Percentiles rank a stretch among this genome's conserved stretches.
These are phyloP conservation scores for Salix suchowensis DNA, from an alignment of 345 rosid genomes.

Conservation along the genomic window DNA sequence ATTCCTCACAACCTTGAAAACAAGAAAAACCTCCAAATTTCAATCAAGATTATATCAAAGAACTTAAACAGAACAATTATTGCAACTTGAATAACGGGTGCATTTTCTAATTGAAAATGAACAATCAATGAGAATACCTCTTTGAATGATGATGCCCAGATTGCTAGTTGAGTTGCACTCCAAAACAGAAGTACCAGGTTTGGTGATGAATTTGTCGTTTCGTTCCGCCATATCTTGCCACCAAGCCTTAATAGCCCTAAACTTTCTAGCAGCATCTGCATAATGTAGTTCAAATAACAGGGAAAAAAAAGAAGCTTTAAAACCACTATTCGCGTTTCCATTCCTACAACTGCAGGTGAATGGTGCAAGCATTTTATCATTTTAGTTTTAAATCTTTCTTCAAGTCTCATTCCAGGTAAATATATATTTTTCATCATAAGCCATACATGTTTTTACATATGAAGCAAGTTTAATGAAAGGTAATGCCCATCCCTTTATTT, in stretches of 20 bases:
- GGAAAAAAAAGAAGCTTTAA: background rate
- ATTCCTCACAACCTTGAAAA: too few species aligned
- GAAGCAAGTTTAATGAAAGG: background rate
- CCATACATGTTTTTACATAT: background rate
- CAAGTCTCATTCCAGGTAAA: background rate
- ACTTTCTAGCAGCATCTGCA: slow-evolving; percentile 67
- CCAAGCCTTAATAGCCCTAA: slow-evolving; percentile 83
- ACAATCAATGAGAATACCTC: slow-evolving; percentile 38
- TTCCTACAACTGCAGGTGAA: background rate
- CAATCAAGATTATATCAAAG: background rate
- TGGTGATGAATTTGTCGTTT: slow-evolving; percentile 35
- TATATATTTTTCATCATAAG: background rate
- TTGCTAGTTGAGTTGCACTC: slow-evolving; percentile 28
- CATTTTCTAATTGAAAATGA: too few species aligned
- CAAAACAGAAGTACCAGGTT: slow-evolving; percentile 29
- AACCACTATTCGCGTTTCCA: background rate
- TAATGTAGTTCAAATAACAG: background rate
- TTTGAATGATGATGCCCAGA: slow-evolving; percentile 20
- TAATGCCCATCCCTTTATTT: background rate
- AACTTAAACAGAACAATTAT: background rate
- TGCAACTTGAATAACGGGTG: too few species aligned
- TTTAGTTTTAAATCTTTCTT: background rate
- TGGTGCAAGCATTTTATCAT: background rate
- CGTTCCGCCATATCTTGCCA: slow-evolving; percentile 82
- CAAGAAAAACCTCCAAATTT: background rate